Base-by-base conservation (phyloP, 108 stramenopile species). In the Nitzschia palea region DNA sequence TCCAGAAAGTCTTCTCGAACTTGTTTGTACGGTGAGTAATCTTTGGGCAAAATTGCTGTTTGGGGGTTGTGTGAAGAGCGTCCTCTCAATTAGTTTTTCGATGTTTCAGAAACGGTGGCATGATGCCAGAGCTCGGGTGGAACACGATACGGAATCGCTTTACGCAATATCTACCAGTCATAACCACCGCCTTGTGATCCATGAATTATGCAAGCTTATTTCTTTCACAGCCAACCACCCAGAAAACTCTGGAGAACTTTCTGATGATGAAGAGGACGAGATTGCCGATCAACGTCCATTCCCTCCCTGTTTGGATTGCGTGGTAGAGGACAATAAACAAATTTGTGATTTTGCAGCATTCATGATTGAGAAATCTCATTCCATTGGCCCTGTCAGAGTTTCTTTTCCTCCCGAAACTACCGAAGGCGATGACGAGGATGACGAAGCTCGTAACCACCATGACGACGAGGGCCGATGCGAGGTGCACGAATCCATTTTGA, bases 221-320 rank as follows among this genome's bases (percentile, higher is more conserved):
- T 30, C 44, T 9, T 34, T 33, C 15, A 33, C 36, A 2, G 25
- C 35, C 8, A 33, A 26, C 35, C 31, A 44, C 15, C 53, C 34
- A 23, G 50, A 60, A 1, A 53, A 37, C 2, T 48, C 52, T 31
- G 71, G 53, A 1, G 73, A 74, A 32, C 20, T 66, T 12, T 67
- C 65, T 15, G 74, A 76, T 27, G 67, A 68, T 34, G 74, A 76
- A 28, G 66, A 67, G 0, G 66, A 62, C 33, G 73, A 64, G 18
- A 4, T 48, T 48, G 15, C 18, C 29, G 62, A 56, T 17, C 31
- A 58, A 12, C 36, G 42, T 30, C 26, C 40, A 4, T 42, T 27
- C 15, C 25, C 29, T 3, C 4, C 20, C 17, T 61, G 59, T 14
- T 32, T 44, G 1, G 37, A 43, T 2, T 30, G 31, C 44, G 26